Base-by-base conservation (phyloP, 2,329 filamentous ascomycete genomes). In the Aspergillus neotritici region DNA sequence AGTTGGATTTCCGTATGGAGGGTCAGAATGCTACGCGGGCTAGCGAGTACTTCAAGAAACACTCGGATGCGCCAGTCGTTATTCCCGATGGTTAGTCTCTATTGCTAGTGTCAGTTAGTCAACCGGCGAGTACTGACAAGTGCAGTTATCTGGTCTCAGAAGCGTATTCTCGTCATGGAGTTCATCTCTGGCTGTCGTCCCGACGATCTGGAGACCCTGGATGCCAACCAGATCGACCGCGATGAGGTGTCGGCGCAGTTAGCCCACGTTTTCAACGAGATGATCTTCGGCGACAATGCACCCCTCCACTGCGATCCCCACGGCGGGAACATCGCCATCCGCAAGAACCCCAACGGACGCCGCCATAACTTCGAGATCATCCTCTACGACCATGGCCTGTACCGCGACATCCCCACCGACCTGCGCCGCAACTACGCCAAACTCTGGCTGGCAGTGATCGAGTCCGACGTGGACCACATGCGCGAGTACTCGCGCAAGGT, bases 271-370 rank as follows among this genome's bases (percentile, higher is more conserved):
- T 98, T 98, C 77, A 98, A 98, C 72, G 90, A 97, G 64, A 98
- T 98, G 93, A 96, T 98, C 54, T 98, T 98, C 54, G 90, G 91
- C 37, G 79, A 83, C 40, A 78, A 84, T 46, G 91, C 91, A 0
- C 89, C 93, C 0, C 72, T 98, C 31, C 93, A 98, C 70, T 98
- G 93, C 68, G 93, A 98, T 62, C 93, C 93, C 0, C 93, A 98
- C 61, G 93, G 90, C 37, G 93, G 93, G 35, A 98, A 98, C 61
- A 85, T 98, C 43, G 90, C 93, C 15, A 88, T 98, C 48, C 83
- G 90, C 33, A 82, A 87, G 63, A 93, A 91, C 59, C 64, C 75
- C 4, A 68, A 65, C 12, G 74, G 78, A 30, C 71, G 76, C 31
- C 72, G 73, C 46, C 76, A 82, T 31, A 97, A 97, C 65, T 98